Percentiles rank a stretch among this genome's conserved stretches.
phyloP scores from a whole-genome alignment of 2,329 filamentous ascomycete species.

The Colletotrichum sp. region DNA sequence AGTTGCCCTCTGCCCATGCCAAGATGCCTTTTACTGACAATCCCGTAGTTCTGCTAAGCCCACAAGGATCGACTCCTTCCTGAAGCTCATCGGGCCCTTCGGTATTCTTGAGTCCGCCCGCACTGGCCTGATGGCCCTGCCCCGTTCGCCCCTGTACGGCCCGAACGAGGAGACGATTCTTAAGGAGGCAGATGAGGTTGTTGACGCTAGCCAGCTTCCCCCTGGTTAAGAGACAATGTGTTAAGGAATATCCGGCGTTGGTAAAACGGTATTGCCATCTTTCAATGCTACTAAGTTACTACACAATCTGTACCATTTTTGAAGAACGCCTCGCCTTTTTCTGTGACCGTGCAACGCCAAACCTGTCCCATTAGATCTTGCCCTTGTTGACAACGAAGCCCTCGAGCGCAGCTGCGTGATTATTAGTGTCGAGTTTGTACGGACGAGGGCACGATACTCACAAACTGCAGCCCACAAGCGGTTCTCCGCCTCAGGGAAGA shows the following conservation, averaged over 20 bases:
- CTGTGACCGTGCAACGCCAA: constrained; percentile 11
- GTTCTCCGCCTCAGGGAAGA: constrained; percentile 95
- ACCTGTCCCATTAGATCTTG: constrained; percentile 55
- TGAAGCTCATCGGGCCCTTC: constrained; percentile 93
- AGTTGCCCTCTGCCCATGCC: constrained; percentile 38
- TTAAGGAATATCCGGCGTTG: constrained; percentile 22
- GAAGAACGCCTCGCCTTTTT: constrained; percentile 12
- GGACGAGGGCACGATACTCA: constrained; percentile 43
- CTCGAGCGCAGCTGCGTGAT: constrained; percentile 71
- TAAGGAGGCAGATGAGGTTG: constrained; percentile 93
- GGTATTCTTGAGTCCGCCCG: constrained; percentile 95
- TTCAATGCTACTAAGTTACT: constrained; percentile 21
- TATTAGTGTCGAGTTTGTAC: background rate
- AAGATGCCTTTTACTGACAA: constrained; percentile 26
- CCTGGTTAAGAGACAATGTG: constrained; percentile 68
- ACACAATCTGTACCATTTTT: constrained; percentile 21
- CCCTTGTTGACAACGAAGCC: constrained; percentile 96
- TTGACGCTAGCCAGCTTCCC: constrained; percentile 91
- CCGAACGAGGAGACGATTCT: constrained; percentile 70
- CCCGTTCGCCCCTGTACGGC: constrained; percentile 85
- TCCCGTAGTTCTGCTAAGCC: constrained; percentile 82
- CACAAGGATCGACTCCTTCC: constrained; percentile 91
- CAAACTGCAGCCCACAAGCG: constrained; percentile 87
- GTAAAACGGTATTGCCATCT: constrained; percentile 21
- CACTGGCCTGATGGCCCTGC: constrained; percentile 95